Evolutionary conservation across 495 filamentous ascomycete genomes (phyloP).

Genomic region (Penicillium bialowiezense): DNA sequence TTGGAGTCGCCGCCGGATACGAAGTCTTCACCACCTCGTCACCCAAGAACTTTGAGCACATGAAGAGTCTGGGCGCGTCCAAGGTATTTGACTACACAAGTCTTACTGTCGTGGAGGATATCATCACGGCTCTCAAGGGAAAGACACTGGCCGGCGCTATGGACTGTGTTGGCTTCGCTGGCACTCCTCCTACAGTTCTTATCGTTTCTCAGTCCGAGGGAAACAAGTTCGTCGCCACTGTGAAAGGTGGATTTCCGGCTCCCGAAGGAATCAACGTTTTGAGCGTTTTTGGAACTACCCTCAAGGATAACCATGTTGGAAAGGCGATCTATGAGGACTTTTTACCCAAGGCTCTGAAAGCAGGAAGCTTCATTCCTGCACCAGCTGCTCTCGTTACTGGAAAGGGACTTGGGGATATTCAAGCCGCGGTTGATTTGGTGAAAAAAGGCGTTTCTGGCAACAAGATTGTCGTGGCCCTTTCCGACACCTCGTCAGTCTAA

Average conservation of each 20-base stretch:
- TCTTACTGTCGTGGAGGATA: constrained; percentile 24
- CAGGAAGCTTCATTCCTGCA: constrained; percentile 15
- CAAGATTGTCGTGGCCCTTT: constrained; percentile 30
- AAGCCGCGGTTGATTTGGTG: constrained; percentile 30
- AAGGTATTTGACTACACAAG: constrained; percentile 58
- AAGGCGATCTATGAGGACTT: constrained; percentile 27
- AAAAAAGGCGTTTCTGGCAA: constrained; percentile 32
- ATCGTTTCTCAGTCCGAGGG: constrained; percentile 7
- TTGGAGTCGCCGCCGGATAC: constrained; percentile 53
- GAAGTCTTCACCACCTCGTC: constrained; percentile 55
- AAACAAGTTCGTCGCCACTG: constrained; percentile 18
- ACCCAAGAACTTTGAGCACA: constrained; percentile 49
- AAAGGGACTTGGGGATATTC: constrained; percentile 32
- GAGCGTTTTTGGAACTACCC: constrained; percentile 2
- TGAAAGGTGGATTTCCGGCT: constrained; percentile 1
- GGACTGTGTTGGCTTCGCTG: background rate
- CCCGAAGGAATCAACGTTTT: constrained; percentile 8
- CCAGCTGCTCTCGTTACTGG: constrained; percentile 30
- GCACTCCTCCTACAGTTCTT: background rate
- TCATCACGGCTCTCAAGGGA: constrained; percentile 15
- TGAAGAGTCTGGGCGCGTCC: constrained; percentile 52
- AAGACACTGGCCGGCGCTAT: background rate
- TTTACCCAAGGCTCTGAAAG: constrained; percentile 30
- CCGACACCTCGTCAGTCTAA: too few relatives aligned
- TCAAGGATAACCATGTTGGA: constrained; percentile 25